Base-by-base conservation (phyloP, 345 rosid genomes). In the Jatropha curcas region DNA sequence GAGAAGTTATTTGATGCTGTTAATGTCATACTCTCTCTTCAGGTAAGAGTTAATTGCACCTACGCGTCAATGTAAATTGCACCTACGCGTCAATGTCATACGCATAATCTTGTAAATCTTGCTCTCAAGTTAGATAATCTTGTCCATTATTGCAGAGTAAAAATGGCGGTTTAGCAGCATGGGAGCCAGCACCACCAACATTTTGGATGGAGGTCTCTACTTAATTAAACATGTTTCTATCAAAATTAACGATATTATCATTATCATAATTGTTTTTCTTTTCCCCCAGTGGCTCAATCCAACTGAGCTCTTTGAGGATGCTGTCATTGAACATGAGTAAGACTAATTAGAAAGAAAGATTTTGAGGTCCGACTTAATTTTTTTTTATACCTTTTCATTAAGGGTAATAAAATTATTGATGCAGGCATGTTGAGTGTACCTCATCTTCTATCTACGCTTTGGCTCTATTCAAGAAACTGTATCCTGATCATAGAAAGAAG, bases 1-100 rank as follows among this genome's bases (percentile, higher is more conserved):
- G 82, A 86, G 48, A 69, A 74, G 37, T 27, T 84, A 8, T 83
- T 76, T 59, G 86, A 86, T 67, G 53, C 94, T 75, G 90, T 88
- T 52, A 85, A 85, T 74, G 2, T 85, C 65, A 5, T 90, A 2
- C 81, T 88, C 24, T 81, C 86, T 5, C 57, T 90, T 41, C 90
- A 87, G 85, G 91, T 84, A 45, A 45, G 50, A 14, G 14, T 45
- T 45, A 43, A 5, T 43, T 43, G 46, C 14, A 43, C 11, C 7
- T 35, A 35, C n/a, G n/a, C n/a, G n/a, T n/a, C n/a, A n/a, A n/a
- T n/a, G 14, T 45, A 12, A 43, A 5, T 43, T 43, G 46, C 14
- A 43, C n/a, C n/a, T n/a, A n/a, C n/a, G n/a, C n/a, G n/a, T n/a
- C n/a, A n/a, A n/a, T n/a, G n/a, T n/a, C n/a, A n/a, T n/a, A n/a